Evolutionary conservation across 1,284 basidiomycete genomes (phyloP), one percentile per base, ranked within the genome.

Genomic region (Apiotrichum brassicae): DNA sequence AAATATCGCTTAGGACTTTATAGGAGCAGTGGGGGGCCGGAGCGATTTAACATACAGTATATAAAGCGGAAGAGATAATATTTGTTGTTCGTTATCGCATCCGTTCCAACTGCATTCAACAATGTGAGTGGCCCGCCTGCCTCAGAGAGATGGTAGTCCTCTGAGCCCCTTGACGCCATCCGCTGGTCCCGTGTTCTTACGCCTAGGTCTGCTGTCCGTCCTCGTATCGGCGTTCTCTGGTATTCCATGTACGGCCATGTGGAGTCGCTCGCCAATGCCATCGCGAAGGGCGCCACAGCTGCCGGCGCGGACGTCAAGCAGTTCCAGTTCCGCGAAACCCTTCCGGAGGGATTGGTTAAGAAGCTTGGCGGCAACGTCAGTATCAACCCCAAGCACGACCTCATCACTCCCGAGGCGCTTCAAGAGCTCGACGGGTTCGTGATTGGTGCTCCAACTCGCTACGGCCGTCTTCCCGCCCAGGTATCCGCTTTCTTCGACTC

Each of bases 191-290:
- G n/a, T n/a, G n/a, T n/a, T n/a, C n/a, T n/a, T n/a, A n/a, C n/a
- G n/a, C 6, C 35, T 30, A 43, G 41, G 32, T 25, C 43, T 26
- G 23, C 38, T 18, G 20, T 45, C 42, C 53, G 62, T 48, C 83
- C 85, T 39, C 81, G 79, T 65, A 77, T 87, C 64, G 87, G 84
- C 50, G 86, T 90, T 62, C 72, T 87, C 61, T 84, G 86, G 76
- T 90, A 91, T 77, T 77, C 83, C 50, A 79, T 87, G 74, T 89
- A 86, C 68, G 86, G 86, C 59, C 88, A 92, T 72, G 81, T 88
- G 66, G 78, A 26, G 11, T 19, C 77, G 82, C 84, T 94, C 68
- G 87, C 88, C 42, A 84, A 90, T 71, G 71, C 81, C 42, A 80
- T 85, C 59, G 85, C 86, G 74, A 75, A 70, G 26, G 90, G 89